Conservation (phyloP, 108 stramenopile genomes). For the Mediolabrus comicus region DNA sequence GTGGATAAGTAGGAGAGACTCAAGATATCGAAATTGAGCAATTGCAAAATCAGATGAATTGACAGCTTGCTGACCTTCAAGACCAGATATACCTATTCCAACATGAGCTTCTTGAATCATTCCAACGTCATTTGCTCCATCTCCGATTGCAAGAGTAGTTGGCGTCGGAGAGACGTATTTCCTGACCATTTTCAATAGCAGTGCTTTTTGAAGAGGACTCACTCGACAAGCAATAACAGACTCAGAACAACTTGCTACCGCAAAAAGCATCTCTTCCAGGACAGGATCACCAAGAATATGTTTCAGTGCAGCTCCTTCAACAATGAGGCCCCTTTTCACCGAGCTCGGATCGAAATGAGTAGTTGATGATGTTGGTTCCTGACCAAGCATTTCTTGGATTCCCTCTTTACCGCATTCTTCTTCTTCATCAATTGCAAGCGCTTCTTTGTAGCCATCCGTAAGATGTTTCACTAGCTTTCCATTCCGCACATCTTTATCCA, state of each 20-base stretch:
- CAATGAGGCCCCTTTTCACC: slow-evolving; percentile 75
- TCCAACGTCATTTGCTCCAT: slow-evolving; percentile 97
- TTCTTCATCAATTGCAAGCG: slow-evolving; percentile 32
- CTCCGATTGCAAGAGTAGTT: slow-evolving; percentile 95
- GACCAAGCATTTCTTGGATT: slow-evolving; percentile 20
- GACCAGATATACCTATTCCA: slow-evolving; percentile 94
- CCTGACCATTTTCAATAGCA: slow-evolving; percentile 85
- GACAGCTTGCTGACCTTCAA: slow-evolving; percentile 97
- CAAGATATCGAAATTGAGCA: slow-evolving; percentile 91
- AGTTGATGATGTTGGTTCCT: neutral
- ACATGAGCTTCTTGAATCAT: slow-evolving; percentile 97
- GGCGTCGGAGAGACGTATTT: slow-evolving; percentile 85
- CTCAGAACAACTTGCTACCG: slow-evolving; percentile 74
- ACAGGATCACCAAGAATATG: slow-evolving; percentile 74
- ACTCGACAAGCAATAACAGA: slow-evolving; percentile 97
- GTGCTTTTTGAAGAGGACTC: slow-evolving; percentile 92
- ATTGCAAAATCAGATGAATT: slow-evolving; percentile 95
- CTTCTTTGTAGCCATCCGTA: slow-evolving; percentile 52
- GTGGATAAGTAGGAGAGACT: slow-evolving; percentile 91
- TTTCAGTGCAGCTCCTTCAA: slow-evolving; percentile 88
- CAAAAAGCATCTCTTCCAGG: slow-evolving; percentile 83
- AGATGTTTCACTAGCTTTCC: slow-evolving; percentile 75
- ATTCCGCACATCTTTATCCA: slow-evolving; percentile 76
- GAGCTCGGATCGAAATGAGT: slow-evolving; percentile 20
- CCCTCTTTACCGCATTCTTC: slow-evolving; percentile 22